A percentile compares a stretch with the other conserved stretches of the same genome.
These are phyloP conservation scores for Populus davidiana DNA, from an alignment of 345 rosid genomes.

Conservation along the genomic window DNA sequence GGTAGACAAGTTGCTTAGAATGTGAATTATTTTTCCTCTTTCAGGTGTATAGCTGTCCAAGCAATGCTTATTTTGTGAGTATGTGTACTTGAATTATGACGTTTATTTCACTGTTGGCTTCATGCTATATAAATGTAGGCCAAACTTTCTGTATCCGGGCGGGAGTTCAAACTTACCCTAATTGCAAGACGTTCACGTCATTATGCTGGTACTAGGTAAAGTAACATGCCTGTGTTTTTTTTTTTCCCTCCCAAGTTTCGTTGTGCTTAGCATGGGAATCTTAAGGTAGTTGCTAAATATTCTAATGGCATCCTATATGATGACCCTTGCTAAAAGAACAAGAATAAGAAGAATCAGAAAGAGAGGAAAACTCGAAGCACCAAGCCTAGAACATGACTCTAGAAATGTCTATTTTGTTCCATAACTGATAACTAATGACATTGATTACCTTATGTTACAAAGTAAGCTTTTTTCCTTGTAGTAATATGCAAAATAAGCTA, in stretches of 20 bases:
- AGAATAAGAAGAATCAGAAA: not conserved
- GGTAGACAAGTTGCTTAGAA: not conserved
- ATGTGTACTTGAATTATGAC: not conserved
- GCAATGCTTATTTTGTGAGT: not conserved
- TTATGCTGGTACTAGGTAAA: slow-evolving; percentile 96
- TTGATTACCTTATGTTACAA: not conserved
- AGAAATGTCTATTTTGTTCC: not conserved
- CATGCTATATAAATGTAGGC: slow-evolving; percentile 46
- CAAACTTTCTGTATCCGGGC: slow-evolving; percentile 67
- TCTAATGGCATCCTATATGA: not conserved
- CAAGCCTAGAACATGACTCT: not conserved
- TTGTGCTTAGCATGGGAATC: not conserved
- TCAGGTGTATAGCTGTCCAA: not conserved
- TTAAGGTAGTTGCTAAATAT: not conserved
- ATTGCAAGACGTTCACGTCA: slow-evolving; percentile 98
- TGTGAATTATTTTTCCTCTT: not conserved
- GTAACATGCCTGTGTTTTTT: not conserved
- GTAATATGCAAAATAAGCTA: not conserved
- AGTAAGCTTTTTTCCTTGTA: not conserved
- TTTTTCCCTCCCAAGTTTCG: not conserved
- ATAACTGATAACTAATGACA: not conserved
- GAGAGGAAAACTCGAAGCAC: not conserved
- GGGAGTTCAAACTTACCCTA: slow-evolving; percentile 72
- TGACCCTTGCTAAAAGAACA: not conserved
- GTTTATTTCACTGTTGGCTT: slow-evolving; percentile 16